A percentile compares a stretch with the other conserved stretches of the same genome.
Conservation (phyloP, 495 filamentous ascomycete genomes). For the Tuber microsphaerosporum region DNA sequence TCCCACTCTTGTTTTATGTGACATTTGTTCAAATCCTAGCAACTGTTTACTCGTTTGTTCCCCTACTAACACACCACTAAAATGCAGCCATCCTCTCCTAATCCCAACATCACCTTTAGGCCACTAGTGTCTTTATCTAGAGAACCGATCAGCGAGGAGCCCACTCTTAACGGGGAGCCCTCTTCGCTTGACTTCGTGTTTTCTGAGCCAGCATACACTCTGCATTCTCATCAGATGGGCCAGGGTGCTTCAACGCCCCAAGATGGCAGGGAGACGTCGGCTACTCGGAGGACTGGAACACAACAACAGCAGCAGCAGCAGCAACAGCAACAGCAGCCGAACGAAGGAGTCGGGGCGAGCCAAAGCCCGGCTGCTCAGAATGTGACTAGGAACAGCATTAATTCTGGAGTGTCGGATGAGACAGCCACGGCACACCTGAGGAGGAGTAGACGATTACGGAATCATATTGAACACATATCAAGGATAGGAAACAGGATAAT, state of each 20-base stretch:
- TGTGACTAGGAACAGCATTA: slow-evolving; percentile 18
- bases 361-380: slow-evolving; percentile 22
- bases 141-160: slow-evolving; percentile 40
- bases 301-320: slow-evolving; percentile 11
- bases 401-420: slow-evolving; percentile 23
- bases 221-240: slow-evolving; percentile 41
- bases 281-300: slow-evolving; percentile 22
- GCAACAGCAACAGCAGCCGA: background rate
- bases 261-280: slow-evolving; percentile 37
- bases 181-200: slow-evolving; percentile 32
- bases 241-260: slow-evolving; percentile 43
- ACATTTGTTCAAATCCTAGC: background rate
- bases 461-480: slow-evolving; percentile 38
- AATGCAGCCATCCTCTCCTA: background rate
- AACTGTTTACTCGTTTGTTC: slow-evolving; percentile 20
- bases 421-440: slow-evolving; percentile 29
- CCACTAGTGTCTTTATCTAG: slow-evolving; percentile 34
- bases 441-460: slow-evolving; percentile 38
- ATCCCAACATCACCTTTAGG: slow-evolving; percentile 26
- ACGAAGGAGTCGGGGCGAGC: slow-evolving; percentile 17
- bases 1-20: background rate
- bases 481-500: slow-evolving; percentile 34
- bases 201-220: slow-evolving; percentile 37
- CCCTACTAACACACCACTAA: slow-evolving; percentile 41
- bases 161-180: slow-evolving; percentile 36